Evolutionary conservation across 805 yeast species (phyloP), one percentile per base, ranked within the genome.

Genomic region (Myxozyma geophila): DNA sequence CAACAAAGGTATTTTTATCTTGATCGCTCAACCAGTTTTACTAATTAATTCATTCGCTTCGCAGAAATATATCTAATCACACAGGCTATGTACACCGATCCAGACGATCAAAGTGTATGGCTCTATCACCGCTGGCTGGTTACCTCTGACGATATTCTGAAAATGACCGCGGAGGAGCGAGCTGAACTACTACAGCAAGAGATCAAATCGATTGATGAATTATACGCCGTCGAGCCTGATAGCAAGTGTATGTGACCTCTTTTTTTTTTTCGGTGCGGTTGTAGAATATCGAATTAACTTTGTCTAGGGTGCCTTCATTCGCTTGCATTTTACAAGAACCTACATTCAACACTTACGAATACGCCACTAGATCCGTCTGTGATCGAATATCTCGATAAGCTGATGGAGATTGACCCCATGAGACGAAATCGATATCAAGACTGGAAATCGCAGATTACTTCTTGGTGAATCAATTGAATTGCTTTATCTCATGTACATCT

Each of bases 81-180:
- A 63, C 87, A 90, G 36, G 99, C 98, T 0, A 85, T 91, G 77
- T 90, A 87, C 72, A 90, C 96, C 69, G 98, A 95, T 74, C 92
- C 96, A 0, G 93, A 90, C 58, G 99, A 95, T 73, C 92, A 96
- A 50, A 89, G 97, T 0, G 88, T 90, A 0, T 95, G 98, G 98
- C 81, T 89, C 1, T 95, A 92, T 73, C 80, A 90, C 63, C 83
- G 86, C 57, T 95, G 98, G 98, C 78, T 93, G 23, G 74, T 84
- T 8, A 77, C 72, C 6, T 57, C 79, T 4, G 71, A 73, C 53
- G 78, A 74, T 0, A 66, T 76, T 28, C 74, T 71, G 0, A 67
- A 70, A 6, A 63, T 78, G 46, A 50, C 70, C 19, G 62, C 23
- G n/a, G 75, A 73, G 0, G 75, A 78, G 21, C 80, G 80, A 58